A percentile compares a stretch with the other conserved stretches of the same genome.
phyloP scores from a whole-genome alignment of 2,329 filamentous ascomycete genomes.

The Claviceps quebecensis region DNA sequence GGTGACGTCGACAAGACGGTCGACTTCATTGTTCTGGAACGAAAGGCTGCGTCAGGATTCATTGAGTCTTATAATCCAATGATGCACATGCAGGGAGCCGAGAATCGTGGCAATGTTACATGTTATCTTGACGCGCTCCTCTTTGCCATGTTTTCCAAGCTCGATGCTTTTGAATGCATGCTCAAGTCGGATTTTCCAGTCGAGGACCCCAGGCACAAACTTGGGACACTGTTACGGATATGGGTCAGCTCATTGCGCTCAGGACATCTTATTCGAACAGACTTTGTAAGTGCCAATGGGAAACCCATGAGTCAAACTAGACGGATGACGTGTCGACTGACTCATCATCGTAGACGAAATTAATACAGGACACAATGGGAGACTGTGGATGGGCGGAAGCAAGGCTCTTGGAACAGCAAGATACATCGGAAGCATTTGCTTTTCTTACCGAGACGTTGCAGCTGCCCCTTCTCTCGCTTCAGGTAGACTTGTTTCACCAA shows the following conservation, averaged over 20 bases:
- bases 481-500: slow-evolving; percentile 89
- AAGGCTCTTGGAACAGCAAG: slow-evolving; percentile 65
- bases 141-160: slow-evolving; percentile 88
- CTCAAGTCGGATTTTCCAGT: slow-evolving; percentile 59
- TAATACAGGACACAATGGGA: slow-evolving; percentile 68
- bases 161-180: slow-evolving; percentile 88
- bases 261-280: slow-evolving; percentile 71
- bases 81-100: slow-evolving; percentile 65
- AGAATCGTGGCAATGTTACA: slow-evolving; percentile 76
- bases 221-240: slow-evolving; percentile 66
- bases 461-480: slow-evolving; percentile 73
- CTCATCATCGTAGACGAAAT: slow-evolving; percentile 45
- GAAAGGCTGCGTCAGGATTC: slow-evolving; percentile 68
- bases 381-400: slow-evolving; percentile 86
- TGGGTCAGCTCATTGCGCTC: slow-evolving; percentile 89
- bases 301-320: not conserved
- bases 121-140: slow-evolving; percentile 86
- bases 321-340: slow-evolving; percentile 6
- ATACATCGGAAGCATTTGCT: slow-evolving; percentile 88
- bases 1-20: slow-evolving; percentile 62
- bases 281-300: slow-evolving; percentile 47
- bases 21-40: slow-evolving; percentile 62
- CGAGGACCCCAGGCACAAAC: slow-evolving; percentile 54
- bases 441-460: slow-evolving; percentile 88
- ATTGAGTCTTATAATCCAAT: slow-evolving; percentile 61